phyloP scores from a whole-genome alignment of 768 basidiomycete genomes.

The Lactarius quietus region DNA sequence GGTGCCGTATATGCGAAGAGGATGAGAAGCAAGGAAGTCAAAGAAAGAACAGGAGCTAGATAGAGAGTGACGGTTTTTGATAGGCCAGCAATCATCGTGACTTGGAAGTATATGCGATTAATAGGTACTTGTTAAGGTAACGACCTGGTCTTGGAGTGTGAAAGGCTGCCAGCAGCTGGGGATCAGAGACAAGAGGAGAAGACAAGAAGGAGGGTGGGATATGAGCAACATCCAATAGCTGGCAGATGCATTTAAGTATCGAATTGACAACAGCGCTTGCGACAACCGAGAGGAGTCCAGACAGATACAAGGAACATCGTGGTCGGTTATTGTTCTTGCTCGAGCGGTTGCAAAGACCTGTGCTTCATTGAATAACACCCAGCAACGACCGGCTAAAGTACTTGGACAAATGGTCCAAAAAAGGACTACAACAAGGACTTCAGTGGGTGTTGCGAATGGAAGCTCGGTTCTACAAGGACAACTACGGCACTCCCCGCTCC shows the following conservation, averaged over 20 bases:
- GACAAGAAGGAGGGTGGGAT: not conserved
- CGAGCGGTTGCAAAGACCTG: not conserved
- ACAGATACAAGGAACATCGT: constrained; percentile 4
- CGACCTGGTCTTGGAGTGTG: constrained; percentile 21
- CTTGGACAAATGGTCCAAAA: not conserved
- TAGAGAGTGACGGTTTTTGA: constrained; percentile 67
- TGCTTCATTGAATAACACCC: not conserved
- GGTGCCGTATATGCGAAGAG: constrained; percentile 71
- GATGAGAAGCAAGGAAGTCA: constrained; percentile 63
- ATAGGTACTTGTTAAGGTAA: constrained; percentile 24
- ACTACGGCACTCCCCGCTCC: not conserved
- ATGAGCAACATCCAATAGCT: not conserved
- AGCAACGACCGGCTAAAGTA: not conserved
- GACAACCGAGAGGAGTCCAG: not conserved
- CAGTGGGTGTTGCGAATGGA: not conserved
- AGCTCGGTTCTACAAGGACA: not conserved
- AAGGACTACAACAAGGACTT: not conserved
- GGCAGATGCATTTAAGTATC: constrained; percentile 8
- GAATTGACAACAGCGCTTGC: not conserved
- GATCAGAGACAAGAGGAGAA: not conserved
- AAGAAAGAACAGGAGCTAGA: constrained; percentile 59
- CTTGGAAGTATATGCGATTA: constrained; percentile 13
- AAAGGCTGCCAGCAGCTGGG: constrained; percentile 24
- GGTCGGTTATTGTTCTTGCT: constrained; percentile 7
- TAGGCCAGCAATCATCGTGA: constrained; percentile 64